Base-by-base conservation (phyloP, 2,329 filamentous ascomycete genomes). In the Fusarium paranaense region DNA sequence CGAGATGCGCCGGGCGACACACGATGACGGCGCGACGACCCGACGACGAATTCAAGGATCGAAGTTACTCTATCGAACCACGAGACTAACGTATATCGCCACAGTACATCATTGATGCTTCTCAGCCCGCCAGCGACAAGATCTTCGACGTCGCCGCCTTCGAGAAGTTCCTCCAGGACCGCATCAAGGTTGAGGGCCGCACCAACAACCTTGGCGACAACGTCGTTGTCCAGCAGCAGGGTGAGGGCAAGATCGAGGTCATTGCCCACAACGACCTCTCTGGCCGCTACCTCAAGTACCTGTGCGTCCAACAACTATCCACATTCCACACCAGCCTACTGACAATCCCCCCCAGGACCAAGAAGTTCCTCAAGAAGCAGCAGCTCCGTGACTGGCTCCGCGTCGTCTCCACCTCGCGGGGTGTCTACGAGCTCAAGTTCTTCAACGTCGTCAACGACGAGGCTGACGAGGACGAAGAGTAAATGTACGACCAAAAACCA, bases 321-420 rank as follows among this genome's bases (percentile, higher is more conserved):
- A 32, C 27, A 30, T 30, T 30, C 27, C 7, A 30, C 9, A 30
- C 27, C 8, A 9, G 8, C 25, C 37, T 33, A 30, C 72, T 75
- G 42, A 74, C 64, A 25, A 2, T 45, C 5, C 3, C 2, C 22
- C 45, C 20, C 72, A 97, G 95, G 86, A 99, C 97, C 87, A 99
- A 99, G 95, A 99, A 99, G 92, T 99, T 98, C 93, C 93, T 99
- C 88, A 99, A 99, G 95, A 99, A 99, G 94, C 95, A 98, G 91
- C 96, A 98, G 92, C 94, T 99, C 86, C 95, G 97, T 89, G 97
- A 99, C 91, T 99, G 97, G 97, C 94, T 99, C 84, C 95, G 97
- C 83, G 96, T 99, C 82, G 97, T 99, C 84, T 97, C 95, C 81
- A 98, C 96, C 85, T 95, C 94, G 86, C 96, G 96, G 90, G 96